phyloP scores from a whole-genome alignment of 768 basidiomycete species.

The Boletellus sp. region DNA sequence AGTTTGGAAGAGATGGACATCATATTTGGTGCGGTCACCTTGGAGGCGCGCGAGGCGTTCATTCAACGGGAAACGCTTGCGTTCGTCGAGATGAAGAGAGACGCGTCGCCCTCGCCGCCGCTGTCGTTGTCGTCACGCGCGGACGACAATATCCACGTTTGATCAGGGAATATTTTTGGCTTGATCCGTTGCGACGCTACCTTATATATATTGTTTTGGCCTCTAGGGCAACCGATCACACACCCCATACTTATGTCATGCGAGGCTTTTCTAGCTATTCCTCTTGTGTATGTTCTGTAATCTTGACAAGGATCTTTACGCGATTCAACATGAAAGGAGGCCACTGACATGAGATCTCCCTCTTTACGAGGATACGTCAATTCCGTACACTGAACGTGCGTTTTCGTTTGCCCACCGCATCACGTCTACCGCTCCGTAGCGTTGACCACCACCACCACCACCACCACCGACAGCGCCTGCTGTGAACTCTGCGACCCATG shows the following conservation, averaged over 20 bases:
- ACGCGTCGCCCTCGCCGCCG: background rate
- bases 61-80: constrained; percentile 45
- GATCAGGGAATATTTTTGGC: too few relatives aligned
- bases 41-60: constrained; percentile 49
- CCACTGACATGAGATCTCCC: background rate
- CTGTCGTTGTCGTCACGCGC: too few relatives aligned
- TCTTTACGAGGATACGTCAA: constrained; percentile 2
- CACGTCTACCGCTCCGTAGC: constrained; percentile 53
- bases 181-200: background rate
- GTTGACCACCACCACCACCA: too few relatives aligned
- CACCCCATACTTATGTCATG: too few relatives aligned
- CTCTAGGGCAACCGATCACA: too few relatives aligned
- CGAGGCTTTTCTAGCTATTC: too few relatives aligned
- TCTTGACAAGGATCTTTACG: too few relatives aligned
- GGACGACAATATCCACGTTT: constrained; percentile 2
- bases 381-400: constrained; percentile 58
- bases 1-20: constrained; percentile 55
- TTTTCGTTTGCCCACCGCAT: constrained; percentile 64
- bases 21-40: constrained; percentile 54
- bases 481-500: constrained; percentile 79
- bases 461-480: constrained; percentile 41
- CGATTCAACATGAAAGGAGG: too few relatives aligned
- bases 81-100: constrained; percentile 2
- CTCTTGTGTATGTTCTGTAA: too few relatives aligned
- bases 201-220: too few relatives aligned